phyloP scores from a whole-genome alignment of 2,329 filamentous ascomycete species.

The Ampelomyces quisqualis region DNA sequence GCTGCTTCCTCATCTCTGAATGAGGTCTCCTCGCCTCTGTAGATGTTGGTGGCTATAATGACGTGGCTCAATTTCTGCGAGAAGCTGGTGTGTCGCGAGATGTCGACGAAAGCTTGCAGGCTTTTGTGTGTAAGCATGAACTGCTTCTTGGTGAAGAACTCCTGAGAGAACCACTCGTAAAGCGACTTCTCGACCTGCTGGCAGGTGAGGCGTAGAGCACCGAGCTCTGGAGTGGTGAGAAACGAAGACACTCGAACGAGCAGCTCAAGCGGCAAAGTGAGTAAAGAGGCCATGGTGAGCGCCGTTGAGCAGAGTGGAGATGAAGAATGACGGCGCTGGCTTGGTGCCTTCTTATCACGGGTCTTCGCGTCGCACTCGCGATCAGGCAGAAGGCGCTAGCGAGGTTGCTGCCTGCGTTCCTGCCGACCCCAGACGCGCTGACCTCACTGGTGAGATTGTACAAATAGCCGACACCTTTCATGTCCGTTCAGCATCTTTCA shows the following conservation, averaged over 20 bases:
- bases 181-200: slow-evolving; percentile 56
- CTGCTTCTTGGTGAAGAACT: slow-evolving; percentile 67
- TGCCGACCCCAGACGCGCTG: slow-evolving; percentile 6
- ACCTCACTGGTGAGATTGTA: slow-evolving; percentile 3
- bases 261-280: slow-evolving; percentile 58
- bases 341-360: slow-evolving; percentile 13
- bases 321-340: not conserved
- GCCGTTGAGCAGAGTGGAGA: not conserved
- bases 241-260: slow-evolving; percentile 54
- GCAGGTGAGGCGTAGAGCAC: slow-evolving; percentile 57
- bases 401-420: slow-evolving; percentile 15
- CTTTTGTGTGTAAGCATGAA: slow-evolving; percentile 64
- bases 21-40: slow-evolving; percentile 14
- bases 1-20: slow-evolving; percentile 17
- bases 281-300: slow-evolving; percentile 24
- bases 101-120: slow-evolving; percentile 53
- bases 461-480: slow-evolving; percentile 13
- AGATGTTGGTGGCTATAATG: slow-evolving; percentile 52
- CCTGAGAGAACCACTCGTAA: slow-evolving; percentile 58
- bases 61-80: slow-evolving; percentile 49
- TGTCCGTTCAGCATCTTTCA: slow-evolving; percentile 2
- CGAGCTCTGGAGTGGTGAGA: slow-evolving; percentile 59
- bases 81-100: slow-evolving; percentile 44
- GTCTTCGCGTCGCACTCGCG: slow-evolving; percentile 15
- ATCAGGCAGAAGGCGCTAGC: slow-evolving; percentile 18